Evolutionary conservation across 2,329 filamentous ascomycete genomes (phyloP), one percentile per base, ranked within the genome.

Genomic region (Calonectria leucothoes): DNA sequence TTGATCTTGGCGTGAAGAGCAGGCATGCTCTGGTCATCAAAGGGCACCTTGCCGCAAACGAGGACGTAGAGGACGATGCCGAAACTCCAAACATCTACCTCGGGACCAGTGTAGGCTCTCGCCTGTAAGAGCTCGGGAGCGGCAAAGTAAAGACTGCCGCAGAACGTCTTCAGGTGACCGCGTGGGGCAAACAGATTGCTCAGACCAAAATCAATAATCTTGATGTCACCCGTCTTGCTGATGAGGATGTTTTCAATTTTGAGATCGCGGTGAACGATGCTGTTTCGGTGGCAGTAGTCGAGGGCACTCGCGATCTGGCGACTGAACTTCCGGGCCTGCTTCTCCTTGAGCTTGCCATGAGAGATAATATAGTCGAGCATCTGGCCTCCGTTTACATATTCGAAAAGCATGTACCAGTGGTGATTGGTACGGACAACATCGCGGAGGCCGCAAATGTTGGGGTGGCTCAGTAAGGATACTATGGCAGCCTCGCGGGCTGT

Each of bases 321-420:
- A 77, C 95, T 97, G 84, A 99, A 99, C 84, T 98, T 98, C 81
- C 97, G 93, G 11, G 97, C 97, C 85, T 98, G 96, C 86, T 98
- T 98, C 87, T 99, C 97, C 88, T 98, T 98, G 76, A 99, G 88
- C 81, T 97, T 94, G 72, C 96, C 97, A 82, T 99, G 97, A 4
- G 96, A 98, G 82, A 99, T 99, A 84, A 99, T 99, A 86, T 98
- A 99, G 87, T 99, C 97, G 74, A 99, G 92, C 97, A 99, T 98
- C 86, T 99, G 97, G 23, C 97, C 97, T 61, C 97, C 97, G 82
- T 99, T 98, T 85, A 99, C 97, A 84, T 97, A 98, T 86, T 99
- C 97, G 82, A 98, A 99, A 66, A 99, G 92, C 97, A 99, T 99
- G 86, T 99, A 99, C 97, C 97, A 99, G 85, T 99, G 97, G 83